Evolutionary conservation across 106 monocot genomes (phyloP), one percentile per base, ranked within the genome.

Genomic region (Allium fistulosum): DNA sequence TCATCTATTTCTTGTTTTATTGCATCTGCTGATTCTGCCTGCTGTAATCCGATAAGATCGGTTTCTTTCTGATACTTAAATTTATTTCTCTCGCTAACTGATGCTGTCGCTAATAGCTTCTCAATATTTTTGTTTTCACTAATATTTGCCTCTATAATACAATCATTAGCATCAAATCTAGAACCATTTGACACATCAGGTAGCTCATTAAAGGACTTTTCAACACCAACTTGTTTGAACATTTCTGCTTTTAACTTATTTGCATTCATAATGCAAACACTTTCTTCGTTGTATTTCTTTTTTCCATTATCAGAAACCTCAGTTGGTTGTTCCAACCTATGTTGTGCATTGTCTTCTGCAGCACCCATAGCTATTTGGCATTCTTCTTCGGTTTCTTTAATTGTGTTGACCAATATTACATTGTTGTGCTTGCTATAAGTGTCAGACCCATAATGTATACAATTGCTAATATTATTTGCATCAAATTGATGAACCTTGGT

Each of bases 1-100:
- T 66, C 73, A 65, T 53, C 63, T 11, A 60, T 51, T 49, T 77
- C 76, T 46, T 77, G 77, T 58, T 77, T 61, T 0, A 14, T 26
- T 53, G 13, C 48, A 56, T 53, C 72, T 9, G 16, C 7, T 10
- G 17, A 9, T 65, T 9, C 8, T 49, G 48, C 49, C 65, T 49
- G 49, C 16, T 65, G 49, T 49, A 49, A 65, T 17, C n/a, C 11
- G 9, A 37, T 58, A 61, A 17, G 50, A 13, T 18, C 17, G 48
- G 46, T 37, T 15, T 61, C 69, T 69, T 75, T 53, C 60, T 68
- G 60, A 52, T 69, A 56, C 11, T 59, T 56, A 12, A 12, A 48
- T 11, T 70, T 56, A 6, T 70, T 48, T 18, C 48, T 53, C n/a
- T 7, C 58, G 57, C 17, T 49, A 59, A 13, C 17, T 11, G 17